These are phyloP conservation scores for Chrysanthemum lavandulifolium DNA, from an alignment of 129 eudicot species.

Conservation along the genomic window DNA sequence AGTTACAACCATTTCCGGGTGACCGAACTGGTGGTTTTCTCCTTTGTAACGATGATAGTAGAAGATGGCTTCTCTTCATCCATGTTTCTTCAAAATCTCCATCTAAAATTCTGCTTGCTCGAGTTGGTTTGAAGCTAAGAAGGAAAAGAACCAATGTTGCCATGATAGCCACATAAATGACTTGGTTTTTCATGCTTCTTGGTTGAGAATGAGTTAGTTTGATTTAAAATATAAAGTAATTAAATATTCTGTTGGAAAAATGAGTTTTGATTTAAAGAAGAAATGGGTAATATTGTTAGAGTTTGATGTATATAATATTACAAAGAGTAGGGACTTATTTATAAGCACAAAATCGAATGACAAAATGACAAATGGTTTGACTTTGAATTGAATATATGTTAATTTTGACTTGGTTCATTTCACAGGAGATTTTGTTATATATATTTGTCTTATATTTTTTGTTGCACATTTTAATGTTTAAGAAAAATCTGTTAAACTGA, in stretches of 20 bases:
- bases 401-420: no score
- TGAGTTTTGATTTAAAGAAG: not conserved
- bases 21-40: not conserved
- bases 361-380: no score
- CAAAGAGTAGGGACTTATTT: not conserved
- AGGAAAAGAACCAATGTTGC: constrained; percentile 10
- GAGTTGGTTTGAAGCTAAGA: constrained; percentile 14
- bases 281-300: not conserved
- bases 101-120: constrained; percentile 32
- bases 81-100: constrained; percentile 32
- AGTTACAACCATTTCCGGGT: not conserved
- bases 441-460: no score
- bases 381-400: no score
- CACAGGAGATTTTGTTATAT: no score
- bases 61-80: constrained; percentile 22
- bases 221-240: not conserved
- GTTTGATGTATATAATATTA: not conserved
- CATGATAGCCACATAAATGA: constrained; percentile 2
- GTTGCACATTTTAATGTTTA: no score
- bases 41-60: constrained; percentile 29
- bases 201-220: not conserved
- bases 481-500: no score
- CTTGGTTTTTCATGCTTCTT: not conserved
- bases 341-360: not conserved
- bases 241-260: no score